Percentiles rank a stretch among this genome's conserved stretches.
phyloP scores from a whole-genome alignment of 2,329 filamentous ascomycete species.

The Pseudogymnoascus sp. region DNA sequence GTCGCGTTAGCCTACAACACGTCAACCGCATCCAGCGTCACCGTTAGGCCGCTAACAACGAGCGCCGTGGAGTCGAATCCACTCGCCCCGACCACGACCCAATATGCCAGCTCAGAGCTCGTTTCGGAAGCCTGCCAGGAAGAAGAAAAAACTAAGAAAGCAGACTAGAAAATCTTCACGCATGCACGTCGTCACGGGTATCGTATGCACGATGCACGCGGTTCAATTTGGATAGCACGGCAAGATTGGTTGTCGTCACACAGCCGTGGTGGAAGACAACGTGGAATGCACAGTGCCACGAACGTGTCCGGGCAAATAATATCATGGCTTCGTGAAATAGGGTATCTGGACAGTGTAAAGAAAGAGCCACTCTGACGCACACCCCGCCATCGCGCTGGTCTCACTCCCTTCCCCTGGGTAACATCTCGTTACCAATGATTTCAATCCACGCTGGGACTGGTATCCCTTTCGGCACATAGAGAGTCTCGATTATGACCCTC shows the following conservation, averaged over 20 bases:
- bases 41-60: not conserved
- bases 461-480: not conserved
- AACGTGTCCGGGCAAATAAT: not conserved
- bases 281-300: not conserved
- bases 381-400: not conserved
- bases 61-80: not conserved
- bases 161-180: not conserved
- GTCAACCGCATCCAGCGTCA: constrained; percentile 4
- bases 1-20: constrained; percentile 6
- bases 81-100: not conserved
- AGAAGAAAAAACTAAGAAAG: not conserved
- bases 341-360: constrained; percentile 1
- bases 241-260: not conserved
- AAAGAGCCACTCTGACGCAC: constrained; percentile 2
- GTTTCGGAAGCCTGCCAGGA: not conserved
- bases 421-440: constrained; percentile 4
- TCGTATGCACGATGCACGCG: constrained; percentile 2
- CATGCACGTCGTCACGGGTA: constrained; percentile 3
- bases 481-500: constrained; percentile 20
- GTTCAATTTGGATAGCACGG: constrained; percentile 4
- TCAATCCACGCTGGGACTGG: not conserved
- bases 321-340: not conserved
- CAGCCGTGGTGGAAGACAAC: not conserved
- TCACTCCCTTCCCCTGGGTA: not conserved
- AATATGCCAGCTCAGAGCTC: constrained; percentile 3